phyloP scores from a whole-genome alignment of 1,284 basidiomycete species.

The Athelia sp. region DNA sequence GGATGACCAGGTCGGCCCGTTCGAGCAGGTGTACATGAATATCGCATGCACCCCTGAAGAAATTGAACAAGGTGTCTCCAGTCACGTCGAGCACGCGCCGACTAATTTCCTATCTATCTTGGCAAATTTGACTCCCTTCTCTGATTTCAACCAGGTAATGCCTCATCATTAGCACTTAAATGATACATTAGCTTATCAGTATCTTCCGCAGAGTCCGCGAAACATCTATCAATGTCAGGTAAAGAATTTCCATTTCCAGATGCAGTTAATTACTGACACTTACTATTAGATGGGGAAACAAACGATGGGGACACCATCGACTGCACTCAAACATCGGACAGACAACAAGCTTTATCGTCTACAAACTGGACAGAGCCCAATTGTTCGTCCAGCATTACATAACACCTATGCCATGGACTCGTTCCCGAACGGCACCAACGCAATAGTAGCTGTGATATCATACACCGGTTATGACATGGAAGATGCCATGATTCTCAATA shows the following conservation, averaged over 20 bases:
- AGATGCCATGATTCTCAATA: slow-evolving; percentile 99
- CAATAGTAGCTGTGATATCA: slow-evolving; percentile 97
- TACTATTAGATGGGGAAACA: slow-evolving; percentile 93
- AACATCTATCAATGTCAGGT: slow-evolving; percentile 89
- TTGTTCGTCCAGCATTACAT: slow-evolving; percentile 91
- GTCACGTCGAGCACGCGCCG: slow-evolving; percentile 91
- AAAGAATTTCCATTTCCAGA: slow-evolving; percentile 9
- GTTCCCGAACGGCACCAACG: slow-evolving; percentile 98
- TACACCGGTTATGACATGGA: slow-evolving; percentile 99
- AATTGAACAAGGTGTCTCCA: slow-evolving; percentile 77
- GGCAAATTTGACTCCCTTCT: slow-evolving; percentile 79
- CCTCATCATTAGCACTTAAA: no score
- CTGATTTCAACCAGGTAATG: slow-evolving; percentile 93
- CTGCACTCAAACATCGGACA: slow-evolving; percentile 85
- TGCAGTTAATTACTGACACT: not conserved
- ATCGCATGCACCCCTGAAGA: slow-evolving; percentile 91
- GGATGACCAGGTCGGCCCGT: slow-evolving; percentile 91
- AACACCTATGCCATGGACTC: slow-evolving; percentile 98
- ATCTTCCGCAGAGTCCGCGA: slow-evolving; percentile 58
- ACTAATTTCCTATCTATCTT: slow-evolving; percentile 93
- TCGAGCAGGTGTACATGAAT: slow-evolving; percentile 99
- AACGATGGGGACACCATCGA: slow-evolving; percentile 98
- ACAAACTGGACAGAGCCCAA: slow-evolving; percentile 92
- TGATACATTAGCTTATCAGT: not conserved
- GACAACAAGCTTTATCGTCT: slow-evolving; percentile 99